Percentiles rank a stretch among this genome's conserved stretches.
Conservation (phyloP, 805 yeast species). For the Ogataea minuta region DNA sequence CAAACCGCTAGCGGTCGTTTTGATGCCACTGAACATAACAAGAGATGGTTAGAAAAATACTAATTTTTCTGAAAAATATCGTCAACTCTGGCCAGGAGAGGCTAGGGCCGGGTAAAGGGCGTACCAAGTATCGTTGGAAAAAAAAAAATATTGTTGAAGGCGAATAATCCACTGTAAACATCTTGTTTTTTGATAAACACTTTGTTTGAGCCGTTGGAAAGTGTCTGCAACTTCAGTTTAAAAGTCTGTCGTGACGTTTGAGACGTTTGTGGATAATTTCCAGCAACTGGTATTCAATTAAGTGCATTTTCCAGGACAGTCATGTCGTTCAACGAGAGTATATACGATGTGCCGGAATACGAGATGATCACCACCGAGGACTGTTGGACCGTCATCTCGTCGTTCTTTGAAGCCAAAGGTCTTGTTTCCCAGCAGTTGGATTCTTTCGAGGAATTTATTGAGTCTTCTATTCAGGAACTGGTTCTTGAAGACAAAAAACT, state of each 20-base stretch:
- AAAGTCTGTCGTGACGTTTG: conserved; percentile 4
- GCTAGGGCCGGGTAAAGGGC: conserved; percentile 5
- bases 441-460: conserved; percentile 96
- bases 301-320: conserved; percentile 12
- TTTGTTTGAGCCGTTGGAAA: conserved; percentile 14
- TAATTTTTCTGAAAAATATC: neutral
- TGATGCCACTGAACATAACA: conserved; percentile 7
- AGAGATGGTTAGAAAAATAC: conserved; percentile 1
- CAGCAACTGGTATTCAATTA: conserved; percentile 11
- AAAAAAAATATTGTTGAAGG: conserved; percentile 11
- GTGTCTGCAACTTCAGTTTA: conserved; percentile 8
- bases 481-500: conserved; percentile 94
- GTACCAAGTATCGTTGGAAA: conserved; percentile 7
- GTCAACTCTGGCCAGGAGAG: neutral
- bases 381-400: conserved; percentile 97
- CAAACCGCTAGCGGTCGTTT: conserved; percentile 7
- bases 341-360: conserved; percentile 43
- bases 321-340: conserved; percentile 22
- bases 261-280: conserved; percentile 11
- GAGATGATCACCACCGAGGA: conserved; percentile 92
- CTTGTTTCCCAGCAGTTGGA: conserved; percentile 97
- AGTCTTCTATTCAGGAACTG: conserved; percentile 92
- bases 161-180: conserved; percentile 13
- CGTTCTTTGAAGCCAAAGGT: conserved; percentile 95
- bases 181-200: conserved; percentile 9